Evolutionary conservation across 2,329 filamentous ascomycete genomes (phyloP).

Genomic region (Aspergillus fumigatiaffinis): DNA sequence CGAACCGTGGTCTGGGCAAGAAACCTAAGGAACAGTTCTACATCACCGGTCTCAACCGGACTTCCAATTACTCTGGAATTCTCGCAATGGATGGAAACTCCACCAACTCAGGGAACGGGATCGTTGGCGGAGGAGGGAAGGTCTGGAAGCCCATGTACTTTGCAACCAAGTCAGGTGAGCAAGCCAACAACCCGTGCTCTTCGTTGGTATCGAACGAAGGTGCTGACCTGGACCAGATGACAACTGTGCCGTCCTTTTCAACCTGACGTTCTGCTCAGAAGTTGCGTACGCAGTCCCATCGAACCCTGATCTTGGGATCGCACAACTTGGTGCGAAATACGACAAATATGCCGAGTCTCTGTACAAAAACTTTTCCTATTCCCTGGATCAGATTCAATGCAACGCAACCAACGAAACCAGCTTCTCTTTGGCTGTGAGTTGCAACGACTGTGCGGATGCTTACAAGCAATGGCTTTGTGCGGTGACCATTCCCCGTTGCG

Average conservation of each 20-base stretch:
- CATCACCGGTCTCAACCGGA: constrained; percentile 68
- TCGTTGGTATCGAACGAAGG: not conserved
- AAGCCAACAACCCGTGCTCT: not conserved
- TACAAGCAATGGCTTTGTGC: constrained; percentile 97
- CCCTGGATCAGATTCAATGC: constrained; percentile 79
- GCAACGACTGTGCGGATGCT: constrained; percentile 68
- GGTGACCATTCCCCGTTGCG: constrained; percentile 86
- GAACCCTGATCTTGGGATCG: constrained; percentile 58
- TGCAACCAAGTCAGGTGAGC: constrained; percentile 69
- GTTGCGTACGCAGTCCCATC: constrained; percentile 89
- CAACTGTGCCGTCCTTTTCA: constrained; percentile 81
- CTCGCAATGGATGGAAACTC: constrained; percentile 61
- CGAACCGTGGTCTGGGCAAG: constrained; percentile 60
- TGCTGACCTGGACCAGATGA: constrained; percentile 49
- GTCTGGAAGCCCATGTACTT: constrained; percentile 73
- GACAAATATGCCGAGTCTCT: constrained; percentile 67
- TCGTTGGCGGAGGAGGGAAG: constrained; percentile 67
- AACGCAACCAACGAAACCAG: constrained; percentile 67
- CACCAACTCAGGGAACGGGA: constrained; percentile 51
- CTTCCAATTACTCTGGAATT: constrained; percentile 68
- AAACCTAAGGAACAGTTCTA: constrained; percentile 86
- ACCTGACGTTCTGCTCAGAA: constrained; percentile 83
- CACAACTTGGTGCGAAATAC: constrained; percentile 67
- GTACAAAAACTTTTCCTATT: constrained; percentile 76
- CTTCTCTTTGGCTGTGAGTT: constrained; percentile 77